Evolutionary conservation across 768 basidiomycete species (phyloP), one percentile per base, ranked within the genome.

Genomic region (Lyophyllum shimeji): DNA sequence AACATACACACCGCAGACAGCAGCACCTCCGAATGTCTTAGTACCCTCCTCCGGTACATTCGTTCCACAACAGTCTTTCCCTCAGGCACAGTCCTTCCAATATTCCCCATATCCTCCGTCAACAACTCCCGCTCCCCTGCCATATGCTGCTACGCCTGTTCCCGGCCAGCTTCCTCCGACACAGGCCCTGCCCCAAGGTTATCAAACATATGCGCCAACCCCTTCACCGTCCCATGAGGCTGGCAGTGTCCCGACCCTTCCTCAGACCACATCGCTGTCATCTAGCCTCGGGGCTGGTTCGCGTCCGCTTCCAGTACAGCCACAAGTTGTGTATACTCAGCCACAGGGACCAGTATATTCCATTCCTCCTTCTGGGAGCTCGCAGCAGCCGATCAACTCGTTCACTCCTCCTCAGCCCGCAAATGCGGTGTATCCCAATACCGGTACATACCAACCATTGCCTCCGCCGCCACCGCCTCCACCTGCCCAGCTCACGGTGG

Each of bases 251-350:
- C 53, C 70, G 15, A 53, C 74, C 18, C 65, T 71, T 25, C 65
- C 72, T 43, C 60, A 73, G 40, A 70, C 63, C 63, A 68, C 64
- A 60, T 59, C 66, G 12, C 53, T 68, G 8, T 66, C 66, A 8
- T 68, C 70, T 15, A 69, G 66, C 53, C 57, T 61, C 17, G 65
- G 74, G 46, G 63, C 73, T 50, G 62, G 70, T 40, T 74, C 77
- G 7, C 73, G 80, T 39, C 79, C 80, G 25, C 65, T 80, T 23
- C 79, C 80, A 23, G 74, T 67, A 50, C 76, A 76, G 53, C 79
- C 80, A 13, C 79, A 79, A 65, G 60, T 71, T 50, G 60, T 72
- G 12, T 72, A 77, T 61, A 55, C 64, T 0, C 74, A 72, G 46
- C 67, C 68, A n/a, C 66, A 65, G 7, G 44, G 62, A 31, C 70